These are phyloP conservation scores for Phytophthora constricta DNA, from an alignment of 352 stramenopile species.

Conservation along the genomic window DNA sequence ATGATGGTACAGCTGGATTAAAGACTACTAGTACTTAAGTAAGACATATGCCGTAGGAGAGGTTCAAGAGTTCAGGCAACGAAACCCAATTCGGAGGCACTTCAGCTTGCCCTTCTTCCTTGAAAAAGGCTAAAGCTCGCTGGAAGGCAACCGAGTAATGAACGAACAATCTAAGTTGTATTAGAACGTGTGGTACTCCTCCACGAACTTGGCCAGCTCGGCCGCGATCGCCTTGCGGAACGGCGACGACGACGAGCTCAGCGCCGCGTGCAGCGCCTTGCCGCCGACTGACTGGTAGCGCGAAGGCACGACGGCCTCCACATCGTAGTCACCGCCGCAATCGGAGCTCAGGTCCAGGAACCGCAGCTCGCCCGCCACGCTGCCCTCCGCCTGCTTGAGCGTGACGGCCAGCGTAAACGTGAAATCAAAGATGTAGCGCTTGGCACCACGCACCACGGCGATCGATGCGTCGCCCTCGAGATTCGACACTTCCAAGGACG, in stretches of 20 bases:
- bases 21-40: too few species aligned
- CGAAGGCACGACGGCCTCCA: constrained; percentile 67
- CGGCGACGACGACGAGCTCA: constrained; percentile 56
- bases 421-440: constrained; percentile 93
- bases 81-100: too few species aligned
- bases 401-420: constrained; percentile 63
- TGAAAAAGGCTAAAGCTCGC: background rate
- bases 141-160: background rate
- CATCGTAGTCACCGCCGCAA: constrained; percentile 70
- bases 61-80: too few species aligned
- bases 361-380: constrained; percentile 61
- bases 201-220: constrained; percentile 67
- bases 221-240: constrained; percentile 66
- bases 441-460: constrained; percentile 91
- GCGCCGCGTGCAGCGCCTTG: constrained; percentile 71
- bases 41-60: too few species aligned
- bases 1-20: background rate
- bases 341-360: constrained; percentile 89
- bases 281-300: constrained; percentile 74
- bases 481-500: constrained; percentile 74
- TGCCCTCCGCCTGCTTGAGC: constrained; percentile 36
- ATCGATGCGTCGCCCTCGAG: constrained; percentile 94
- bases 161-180: background rate
- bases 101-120: too few species aligned
- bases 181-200: constrained; percentile 82